Evolutionary conservation across 192 early-diverging fungal species (phyloP).

Genomic region (Chytriomyces sp.): DNA sequence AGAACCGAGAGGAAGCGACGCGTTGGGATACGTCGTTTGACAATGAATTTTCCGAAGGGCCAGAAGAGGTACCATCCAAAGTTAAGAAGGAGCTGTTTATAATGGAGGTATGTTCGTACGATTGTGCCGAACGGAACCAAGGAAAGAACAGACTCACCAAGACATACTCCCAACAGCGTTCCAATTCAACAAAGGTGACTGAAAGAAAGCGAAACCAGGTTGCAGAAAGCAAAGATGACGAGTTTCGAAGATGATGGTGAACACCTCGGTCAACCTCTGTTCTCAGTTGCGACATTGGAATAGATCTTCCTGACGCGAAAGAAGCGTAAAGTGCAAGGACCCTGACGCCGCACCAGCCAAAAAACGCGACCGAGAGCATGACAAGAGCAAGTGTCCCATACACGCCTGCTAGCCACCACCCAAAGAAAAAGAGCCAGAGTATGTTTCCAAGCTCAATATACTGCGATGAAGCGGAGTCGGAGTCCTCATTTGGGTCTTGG

Average conservation of each 20-base stretch:
- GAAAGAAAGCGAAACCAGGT: not conserved
- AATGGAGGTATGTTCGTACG: too few species aligned
- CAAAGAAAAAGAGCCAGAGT: slow-evolving; percentile 82
- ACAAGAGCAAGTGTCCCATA: slow-evolving; percentile 65
- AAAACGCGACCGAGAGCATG: slow-evolving; percentile 47
- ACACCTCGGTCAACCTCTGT: slow-evolving; percentile 22
- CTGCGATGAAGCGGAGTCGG: slow-evolving; percentile 45
- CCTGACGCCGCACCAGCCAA: slow-evolving; percentile 34
- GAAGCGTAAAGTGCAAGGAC: not conserved
- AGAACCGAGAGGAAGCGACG: slow-evolving; percentile 11
- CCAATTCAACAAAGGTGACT: slow-evolving; percentile 14
- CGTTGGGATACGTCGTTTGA: slow-evolving; percentile 50
- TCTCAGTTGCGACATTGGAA: slow-evolving; percentile 2
- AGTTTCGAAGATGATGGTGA: too few species aligned
- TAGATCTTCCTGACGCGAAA: too few species aligned
- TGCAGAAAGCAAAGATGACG: too few species aligned
- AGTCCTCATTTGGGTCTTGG: slow-evolving; percentile 57
- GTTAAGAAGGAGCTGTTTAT: slow-evolving; percentile 64
- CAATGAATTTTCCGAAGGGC: slow-evolving; percentile 96
- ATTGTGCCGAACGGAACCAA: too few species aligned
- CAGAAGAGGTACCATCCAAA: slow-evolving; percentile 87
- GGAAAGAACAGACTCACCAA: slow-evolving; percentile 26
- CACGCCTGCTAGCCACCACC: slow-evolving; percentile 83
- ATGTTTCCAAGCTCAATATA: slow-evolving; percentile 84
- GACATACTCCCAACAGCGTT: slow-evolving; percentile 17